Percentiles rank a stretch among this genome's conserved stretches.
Conservation (phyloP, 306 rosid species). For the Medicago truncatula region DNA sequence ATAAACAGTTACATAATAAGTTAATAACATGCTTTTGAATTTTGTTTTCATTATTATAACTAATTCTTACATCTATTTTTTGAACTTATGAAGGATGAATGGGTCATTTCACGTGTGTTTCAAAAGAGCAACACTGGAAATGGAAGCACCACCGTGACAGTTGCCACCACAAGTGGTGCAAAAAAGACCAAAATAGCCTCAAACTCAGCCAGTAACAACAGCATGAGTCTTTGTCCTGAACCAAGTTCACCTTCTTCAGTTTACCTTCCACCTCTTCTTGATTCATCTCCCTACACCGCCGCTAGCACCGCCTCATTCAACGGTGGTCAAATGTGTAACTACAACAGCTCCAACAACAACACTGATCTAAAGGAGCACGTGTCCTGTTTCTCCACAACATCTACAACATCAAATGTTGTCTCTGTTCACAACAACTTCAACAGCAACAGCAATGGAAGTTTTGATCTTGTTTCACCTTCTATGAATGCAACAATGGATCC, state of each 20-base stretch:
- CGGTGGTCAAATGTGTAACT: constrained; percentile 65
- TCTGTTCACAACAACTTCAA: constrained; percentile 14
- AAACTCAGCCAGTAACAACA: constrained; percentile 25
- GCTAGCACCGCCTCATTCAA: constrained; percentile 24
- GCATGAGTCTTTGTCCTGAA: constrained; percentile 52
- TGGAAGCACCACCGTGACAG: constrained; percentile 39
- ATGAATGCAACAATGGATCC: constrained; percentile 38
- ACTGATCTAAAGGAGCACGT: constrained; percentile 85
- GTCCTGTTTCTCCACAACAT: constrained; percentile 99
- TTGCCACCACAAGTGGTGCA: constrained; percentile 47
- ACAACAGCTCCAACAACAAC: constrained; percentile 53
- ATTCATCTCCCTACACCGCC: constrained; percentile 63
- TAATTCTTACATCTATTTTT: not conserved
- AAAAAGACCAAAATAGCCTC: constrained; percentile 56
- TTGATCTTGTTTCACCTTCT: constrained; percentile 41
- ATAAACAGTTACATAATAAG: not conserved
- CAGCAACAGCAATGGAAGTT: constrained; percentile 42
- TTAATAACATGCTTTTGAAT: too few relatives aligned
- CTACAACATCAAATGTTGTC: constrained; percentile 47
- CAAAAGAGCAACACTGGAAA: constrained; percentile 59
- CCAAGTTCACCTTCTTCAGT: constrained; percentile 86
- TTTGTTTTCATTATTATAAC: not conserved
- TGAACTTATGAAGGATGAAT: constrained; percentile 69
- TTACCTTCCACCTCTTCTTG: constrained; percentile 87
- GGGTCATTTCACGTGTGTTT: constrained; percentile 96